Evolutionary conservation across 306 rosid genomes (phyloP), one percentile per base, ranked within the genome.

Genomic region (Citrullus amarus): DNA sequence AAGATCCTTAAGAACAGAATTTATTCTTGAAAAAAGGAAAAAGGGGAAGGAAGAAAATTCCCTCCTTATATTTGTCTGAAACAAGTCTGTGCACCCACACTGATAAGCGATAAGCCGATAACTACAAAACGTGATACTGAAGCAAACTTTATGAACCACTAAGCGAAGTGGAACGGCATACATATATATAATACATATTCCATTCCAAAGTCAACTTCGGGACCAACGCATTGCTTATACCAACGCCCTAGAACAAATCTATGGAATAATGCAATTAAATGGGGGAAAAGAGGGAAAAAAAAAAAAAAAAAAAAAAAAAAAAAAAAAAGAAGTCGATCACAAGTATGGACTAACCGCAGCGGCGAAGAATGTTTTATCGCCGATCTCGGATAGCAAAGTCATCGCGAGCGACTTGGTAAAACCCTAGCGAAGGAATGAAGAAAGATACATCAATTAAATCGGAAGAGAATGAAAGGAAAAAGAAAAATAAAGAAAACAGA

Each of bases 321-420:
- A 22, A 22, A 22, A 11, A 17, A n/a, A 22, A 67, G 13, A 28
- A 30, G 56, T 12, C n/a, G 0, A 48, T 14, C 14, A 6, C 5
- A 70, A 62, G 15, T 18, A 71, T 8, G 28, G 4, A 81, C 96
- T 84, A 25, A 95, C 97, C 89, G 99, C 99, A 76, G 99, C 99
- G 36, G 99, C 99, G 44, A 95, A 92, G 81, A 95, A 95, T 7
- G 99, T 95, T 84, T 92, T 92, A 80, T 95, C 99, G 57, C 99
- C 99, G 89, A 95, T 91, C 92, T 95, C 99, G 6, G 99, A 95
- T 76, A 95, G 93, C 78, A 95, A 89, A 65, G 97, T 95, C 92
- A 95, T 89, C 71, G 93, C 97, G 51, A 95, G 90, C 5, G 99
- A 92, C 92, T 95, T 95, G 28, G 93, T 84, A 77, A 95, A 91